These are phyloP conservation scores for Penicillium sp. DNA, from an alignment of 2,329 filamentous ascomycete genomes.

Conservation along the genomic window DNA sequence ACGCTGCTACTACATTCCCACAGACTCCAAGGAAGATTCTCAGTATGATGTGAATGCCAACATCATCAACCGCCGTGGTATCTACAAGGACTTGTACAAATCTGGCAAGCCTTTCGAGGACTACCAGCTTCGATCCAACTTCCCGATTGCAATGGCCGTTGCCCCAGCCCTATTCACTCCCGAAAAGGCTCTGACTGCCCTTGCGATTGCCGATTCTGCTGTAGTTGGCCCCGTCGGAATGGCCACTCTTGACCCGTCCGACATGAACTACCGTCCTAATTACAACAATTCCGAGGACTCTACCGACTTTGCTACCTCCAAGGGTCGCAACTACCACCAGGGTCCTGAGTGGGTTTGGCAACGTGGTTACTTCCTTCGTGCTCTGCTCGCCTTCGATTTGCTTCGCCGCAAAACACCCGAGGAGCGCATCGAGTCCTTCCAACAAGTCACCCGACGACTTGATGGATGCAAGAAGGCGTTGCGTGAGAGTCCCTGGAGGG, in stretches of 20 bases:
- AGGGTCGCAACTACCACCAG: constrained; percentile 97
- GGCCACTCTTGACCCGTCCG: constrained; percentile 89
- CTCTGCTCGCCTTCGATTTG: constrained; percentile 86
- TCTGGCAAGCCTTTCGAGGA: constrained; percentile 96
- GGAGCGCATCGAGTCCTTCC: constrained; percentile 82
- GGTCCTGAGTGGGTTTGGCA: constrained; percentile 99
- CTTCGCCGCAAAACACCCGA: constrained; percentile 64
- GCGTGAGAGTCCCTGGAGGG: constrained; percentile 77
- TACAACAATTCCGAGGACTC: constrained; percentile 96
- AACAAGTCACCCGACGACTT: constrained; percentile 85
- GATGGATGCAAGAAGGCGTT: constrained; percentile 84
- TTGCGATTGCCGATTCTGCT: constrained; percentile 74
- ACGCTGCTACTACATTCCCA: constrained; percentile 83
- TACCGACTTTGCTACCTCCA: constrained; percentile 84
- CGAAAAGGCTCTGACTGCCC: constrained; percentile 72
- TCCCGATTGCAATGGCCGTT: constrained; percentile 91
- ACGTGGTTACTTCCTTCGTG: constrained; percentile 90
- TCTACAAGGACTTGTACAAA: constrained; percentile 96
- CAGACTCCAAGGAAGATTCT: constrained; percentile 65
- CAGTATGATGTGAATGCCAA: constrained; percentile 76
- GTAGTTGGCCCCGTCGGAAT: constrained; percentile 89
- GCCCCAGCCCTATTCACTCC: constrained; percentile 84
- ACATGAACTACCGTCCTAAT: constrained; percentile 90
- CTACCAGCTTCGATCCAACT: constrained; percentile 93
- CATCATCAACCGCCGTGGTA: constrained; percentile 85